Percentiles rank a stretch among this genome's conserved stretches.
Conservation (phyloP, 192 early-diverging fungal genomes). For the Backusella parvicylindrica region DNA sequence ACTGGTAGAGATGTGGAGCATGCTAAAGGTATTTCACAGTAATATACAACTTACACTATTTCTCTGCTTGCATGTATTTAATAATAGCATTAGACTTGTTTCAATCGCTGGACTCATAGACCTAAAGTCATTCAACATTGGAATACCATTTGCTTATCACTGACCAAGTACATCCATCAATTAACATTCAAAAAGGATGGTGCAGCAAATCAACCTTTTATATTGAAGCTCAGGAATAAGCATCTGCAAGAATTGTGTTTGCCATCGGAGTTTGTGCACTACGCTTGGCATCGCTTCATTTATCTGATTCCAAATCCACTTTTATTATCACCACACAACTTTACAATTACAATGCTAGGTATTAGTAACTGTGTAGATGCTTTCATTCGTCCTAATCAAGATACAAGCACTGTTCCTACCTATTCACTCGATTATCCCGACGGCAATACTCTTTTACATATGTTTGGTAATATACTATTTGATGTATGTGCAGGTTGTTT, state of each 20-base stretch:
- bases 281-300: conserved; percentile 71
- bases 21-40: conserved; percentile 48
- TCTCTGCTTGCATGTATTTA: background rate
- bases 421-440: conserved; percentile 37
- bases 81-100: conserved; percentile 34
- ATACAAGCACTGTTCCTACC: background rate
- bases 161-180: conserved; percentile 63
- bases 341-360: conserved; percentile 45
- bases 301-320: conserved; percentile 52
- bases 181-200: conserved; percentile 60
- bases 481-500: conserved; percentile 44
- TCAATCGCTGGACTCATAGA: conserved; percentile 71
- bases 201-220: conserved; percentile 51
- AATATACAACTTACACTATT: no score
- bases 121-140: conserved; percentile 68
- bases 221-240: conserved; percentile 50
- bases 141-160: conserved; percentile 58
- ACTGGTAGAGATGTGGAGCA: conserved; percentile 73
- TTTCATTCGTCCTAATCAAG: conserved; percentile 35
- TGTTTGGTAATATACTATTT: conserved; percentile 82
- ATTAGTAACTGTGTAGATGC: conserved; percentile 54
- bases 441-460: conserved; percentile 74
- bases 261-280: conserved; percentile 58
- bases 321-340: conserved; percentile 47
- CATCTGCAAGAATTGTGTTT: conserved; percentile 42